Conservation (phyloP, 768 basidiomycete genomes). For the Sarcodon sp. region DNA sequence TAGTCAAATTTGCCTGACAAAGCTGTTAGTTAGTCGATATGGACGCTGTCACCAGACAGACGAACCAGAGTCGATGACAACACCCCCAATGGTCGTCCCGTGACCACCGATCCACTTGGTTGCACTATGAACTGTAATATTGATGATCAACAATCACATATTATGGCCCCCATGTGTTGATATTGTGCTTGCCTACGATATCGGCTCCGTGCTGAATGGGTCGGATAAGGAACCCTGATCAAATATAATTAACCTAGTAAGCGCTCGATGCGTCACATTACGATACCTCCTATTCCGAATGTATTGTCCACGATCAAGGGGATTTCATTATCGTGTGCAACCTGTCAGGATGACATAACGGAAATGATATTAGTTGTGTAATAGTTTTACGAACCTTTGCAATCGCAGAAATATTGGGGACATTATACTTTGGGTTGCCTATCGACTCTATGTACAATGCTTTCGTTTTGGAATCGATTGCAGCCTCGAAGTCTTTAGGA, state of each 20-base stretch:
- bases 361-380: not conserved
- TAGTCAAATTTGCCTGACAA: constrained; percentile 58
- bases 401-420: constrained; percentile 55
- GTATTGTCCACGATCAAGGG: constrained; percentile 78
- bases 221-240: constrained; percentile 39
- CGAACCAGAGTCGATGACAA: constrained; percentile 58
- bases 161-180: not conserved
- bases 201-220: constrained; percentile 71
- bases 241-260: not conserved
- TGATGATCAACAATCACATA: not conserved
- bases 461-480: constrained; percentile 69
- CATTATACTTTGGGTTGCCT: constrained; percentile 64
- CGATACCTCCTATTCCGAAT: constrained; percentile 51
- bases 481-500: constrained; percentile 46
- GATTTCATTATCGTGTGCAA: constrained; percentile 60
- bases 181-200: constrained; percentile 38
- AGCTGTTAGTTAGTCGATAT: not conserved
- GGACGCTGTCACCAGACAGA: constrained; percentile 4
- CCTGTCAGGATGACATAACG: constrained; percentile 16
- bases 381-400: constrained; percentile 36
- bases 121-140: constrained; percentile 48
- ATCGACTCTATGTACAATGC: constrained; percentile 68
- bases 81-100: constrained; percentile 69
- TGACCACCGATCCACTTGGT: constrained; percentile 84
- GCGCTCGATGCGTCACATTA: not conserved